Conservation (phyloP, 192 early-diverging fungal genomes). For the Kappamyces sp. region DNA sequence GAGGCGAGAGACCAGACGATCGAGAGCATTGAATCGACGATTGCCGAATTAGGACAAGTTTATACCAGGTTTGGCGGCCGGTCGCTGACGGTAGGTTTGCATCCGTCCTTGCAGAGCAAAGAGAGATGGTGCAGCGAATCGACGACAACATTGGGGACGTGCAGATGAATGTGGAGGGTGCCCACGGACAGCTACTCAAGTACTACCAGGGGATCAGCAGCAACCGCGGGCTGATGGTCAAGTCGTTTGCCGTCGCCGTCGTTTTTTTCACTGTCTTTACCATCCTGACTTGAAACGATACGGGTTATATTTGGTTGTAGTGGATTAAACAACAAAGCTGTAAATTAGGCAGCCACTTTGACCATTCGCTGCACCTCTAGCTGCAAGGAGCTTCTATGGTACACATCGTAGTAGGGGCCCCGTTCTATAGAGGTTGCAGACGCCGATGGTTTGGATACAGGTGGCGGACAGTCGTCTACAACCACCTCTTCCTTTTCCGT, state of each 20-base stretch:
- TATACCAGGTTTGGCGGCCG: too few species aligned
- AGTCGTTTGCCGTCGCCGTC: conserved; percentile 85
- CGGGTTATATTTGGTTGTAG: too few species aligned
- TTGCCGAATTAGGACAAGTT: conserved; percentile 88
- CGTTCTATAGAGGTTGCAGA: too few species aligned
- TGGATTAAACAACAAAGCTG: too few species aligned
- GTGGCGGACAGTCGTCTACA: conserved; percentile 6
- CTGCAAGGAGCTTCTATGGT: too few species aligned
- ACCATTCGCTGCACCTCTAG: too few species aligned
- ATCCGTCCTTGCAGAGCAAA: conserved; percentile 76
- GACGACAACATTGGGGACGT: conserved; percentile 91
- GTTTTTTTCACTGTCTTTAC: conserved; percentile 81
- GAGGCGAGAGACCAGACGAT: conserved; percentile 86
- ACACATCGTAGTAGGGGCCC: too few species aligned
- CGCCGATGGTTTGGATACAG: too few species aligned
- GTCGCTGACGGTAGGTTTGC: conserved; percentile 83
- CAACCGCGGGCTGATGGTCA: conserved; percentile 94
- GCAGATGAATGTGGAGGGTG: conserved; percentile 84
- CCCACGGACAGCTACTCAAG: conserved; percentile 82
- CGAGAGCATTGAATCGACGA: conserved; percentile 93
- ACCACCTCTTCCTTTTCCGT: neutral
- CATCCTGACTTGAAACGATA: conserved; percentile 28
- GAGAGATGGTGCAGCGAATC: conserved; percentile 84
- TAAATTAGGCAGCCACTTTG: too few species aligned
- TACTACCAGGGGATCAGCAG: conserved; percentile 88